These are phyloP conservation scores for Colletotrichum sidae DNA, from an alignment of 2,329 filamentous ascomycete species.

Conservation along the genomic window DNA sequence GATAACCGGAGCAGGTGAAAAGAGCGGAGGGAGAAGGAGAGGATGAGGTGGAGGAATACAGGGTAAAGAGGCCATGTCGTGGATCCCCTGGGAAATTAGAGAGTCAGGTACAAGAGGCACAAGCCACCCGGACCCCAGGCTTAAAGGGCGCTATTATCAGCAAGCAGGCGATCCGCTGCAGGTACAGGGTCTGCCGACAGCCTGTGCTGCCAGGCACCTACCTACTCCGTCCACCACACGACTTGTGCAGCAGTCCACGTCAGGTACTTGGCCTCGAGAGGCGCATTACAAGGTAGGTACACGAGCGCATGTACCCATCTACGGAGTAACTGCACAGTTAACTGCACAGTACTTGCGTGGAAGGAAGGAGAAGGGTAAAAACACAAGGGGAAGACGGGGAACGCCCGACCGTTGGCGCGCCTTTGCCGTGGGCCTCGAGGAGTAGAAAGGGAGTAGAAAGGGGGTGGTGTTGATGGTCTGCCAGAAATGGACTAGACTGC, in stretches of 20 bases:
- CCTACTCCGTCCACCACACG: too few relatives aligned
- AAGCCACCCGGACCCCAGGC: constrained; percentile 27
- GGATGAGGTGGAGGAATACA: constrained; percentile 35
- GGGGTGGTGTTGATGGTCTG: neutral
- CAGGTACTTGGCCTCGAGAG: too few relatives aligned
- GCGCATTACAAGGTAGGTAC: too few relatives aligned
- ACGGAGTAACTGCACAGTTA: too few relatives aligned
- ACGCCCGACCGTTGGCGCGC: constrained; percentile 20
- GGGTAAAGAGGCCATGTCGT: constrained; percentile 36
- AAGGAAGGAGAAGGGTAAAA: too few relatives aligned
- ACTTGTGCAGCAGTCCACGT: too few relatives aligned
- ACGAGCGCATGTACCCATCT: too few relatives aligned
- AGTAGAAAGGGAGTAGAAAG: constrained; percentile 18
- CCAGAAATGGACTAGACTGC: constrained; percentile 16
- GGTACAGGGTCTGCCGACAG: constrained; percentile 26
- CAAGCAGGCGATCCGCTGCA: constrained; percentile 32
- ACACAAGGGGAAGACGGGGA: neutral
- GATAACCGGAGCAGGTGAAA: constrained; percentile 28
- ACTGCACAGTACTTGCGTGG: too few relatives aligned
- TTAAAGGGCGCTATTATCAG: constrained; percentile 25
- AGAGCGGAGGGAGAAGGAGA: constrained; percentile 33
- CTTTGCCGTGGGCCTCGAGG: constrained; percentile 9
- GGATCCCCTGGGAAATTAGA: constrained; percentile 36
- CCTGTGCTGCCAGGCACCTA: neutral
- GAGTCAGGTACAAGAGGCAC: constrained; percentile 23